Base-by-base conservation (phyloP, 768 basidiomycete genomes). In the Calocera viscosa region DNA sequence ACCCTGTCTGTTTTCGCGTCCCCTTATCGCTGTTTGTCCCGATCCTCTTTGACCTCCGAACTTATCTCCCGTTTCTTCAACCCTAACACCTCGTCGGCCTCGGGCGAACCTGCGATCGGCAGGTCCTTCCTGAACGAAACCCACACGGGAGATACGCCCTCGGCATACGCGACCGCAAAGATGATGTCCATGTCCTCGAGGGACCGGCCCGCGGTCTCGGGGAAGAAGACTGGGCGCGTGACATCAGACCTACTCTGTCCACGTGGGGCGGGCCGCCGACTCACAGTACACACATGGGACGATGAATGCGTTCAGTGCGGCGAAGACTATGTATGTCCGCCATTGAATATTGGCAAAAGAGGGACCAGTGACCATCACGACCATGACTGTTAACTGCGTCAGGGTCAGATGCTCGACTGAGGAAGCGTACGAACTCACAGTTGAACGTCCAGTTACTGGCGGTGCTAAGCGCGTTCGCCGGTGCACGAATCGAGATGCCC, bases 241-340 rank as follows among this genome's bases (percentile, higher is more conserved):
- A 60, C 26, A 26, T 60, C 30, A 60, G 53, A 5, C 30, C 10
- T 5, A 28, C 10, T 22, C 30, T 2, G 24, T 5, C 24, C 5
- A 19, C 19, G 11, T 60, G 30, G 22, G 64, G 43, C 19, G 43
- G n/a, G 32, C 12, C 32, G 67, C 41, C 11, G 16, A 64, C 39
- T 39, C 28, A 33, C 53, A 71, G 71, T 85, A 86, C 2, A 85
- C 82, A 17, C 81, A 70, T 24, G 84, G 84, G 33, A 84, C 76
- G 66, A 85, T 82, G 64, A 82, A 77, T 1, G 83, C 83, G 67
- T 85, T 85, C 49, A 85, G 72, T 0, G 77, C 77, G 0, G 84
- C 84, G 69, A 86, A 86, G 22, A 85, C 80, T 40, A 85, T 85
- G 72, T 86, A 86, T 17, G 84, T 85, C 34, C 79, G 72, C 83